Conservation (phyloP, 2,329 filamentous ascomycete genomes). For the Aspergillus amoenus region DNA sequence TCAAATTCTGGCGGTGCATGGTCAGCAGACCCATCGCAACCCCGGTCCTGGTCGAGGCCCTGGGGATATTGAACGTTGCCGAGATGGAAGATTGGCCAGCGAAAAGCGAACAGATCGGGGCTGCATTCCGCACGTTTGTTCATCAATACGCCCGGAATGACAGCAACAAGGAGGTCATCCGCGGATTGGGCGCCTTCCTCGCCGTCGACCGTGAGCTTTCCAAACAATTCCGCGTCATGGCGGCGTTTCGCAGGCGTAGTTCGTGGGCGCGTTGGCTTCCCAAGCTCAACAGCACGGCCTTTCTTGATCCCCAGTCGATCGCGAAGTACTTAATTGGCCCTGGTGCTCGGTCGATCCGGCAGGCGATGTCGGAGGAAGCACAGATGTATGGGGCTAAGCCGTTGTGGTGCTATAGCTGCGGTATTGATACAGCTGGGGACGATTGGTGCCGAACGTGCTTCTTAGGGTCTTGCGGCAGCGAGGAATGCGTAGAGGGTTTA, state of each 20-base stretch:
- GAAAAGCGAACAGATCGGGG: background rate
- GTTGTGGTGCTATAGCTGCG: background rate
- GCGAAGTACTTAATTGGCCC: background rate
- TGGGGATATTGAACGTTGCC: background rate
- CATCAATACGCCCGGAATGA: background rate
- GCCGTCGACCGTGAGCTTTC: background rate
- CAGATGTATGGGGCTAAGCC: background rate
- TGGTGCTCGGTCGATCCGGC: background rate
- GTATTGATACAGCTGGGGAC: background rate
- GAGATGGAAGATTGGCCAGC: background rate
- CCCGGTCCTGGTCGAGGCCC: background rate
- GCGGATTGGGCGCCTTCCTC: background rate
- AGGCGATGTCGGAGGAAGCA: background rate
- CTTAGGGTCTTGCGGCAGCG: background rate
- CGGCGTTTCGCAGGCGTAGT: background rate
- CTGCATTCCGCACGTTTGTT: background rate
- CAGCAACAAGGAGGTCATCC: background rate
- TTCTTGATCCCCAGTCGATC: background rate
- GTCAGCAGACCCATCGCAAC: background rate
- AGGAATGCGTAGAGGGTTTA: background rate
- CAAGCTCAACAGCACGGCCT: background rate
- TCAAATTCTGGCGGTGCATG: background rate
- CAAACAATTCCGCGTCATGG: background rate
- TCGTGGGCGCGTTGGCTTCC: background rate
- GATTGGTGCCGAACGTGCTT: background rate